Base-by-base conservation (phyloP, 345 rosid species). In the Populus ilicifolia region DNA sequence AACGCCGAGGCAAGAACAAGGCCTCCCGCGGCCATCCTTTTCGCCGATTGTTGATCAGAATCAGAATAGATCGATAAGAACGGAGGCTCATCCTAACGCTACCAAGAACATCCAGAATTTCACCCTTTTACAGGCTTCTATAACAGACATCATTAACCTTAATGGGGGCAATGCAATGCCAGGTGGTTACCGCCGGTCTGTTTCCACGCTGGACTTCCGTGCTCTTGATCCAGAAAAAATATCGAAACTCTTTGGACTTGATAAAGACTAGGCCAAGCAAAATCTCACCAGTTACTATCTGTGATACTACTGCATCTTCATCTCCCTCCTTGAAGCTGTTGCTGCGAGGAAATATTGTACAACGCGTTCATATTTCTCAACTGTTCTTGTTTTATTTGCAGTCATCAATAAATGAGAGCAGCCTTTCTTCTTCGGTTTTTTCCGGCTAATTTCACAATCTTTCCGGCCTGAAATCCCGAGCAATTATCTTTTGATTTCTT, bases 21-120 rank as follows among this genome's bases (percentile, higher is more conserved):
- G 66, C 71, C 70, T 59, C 59, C 79, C 52, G 50, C 76, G 38
- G 10, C 62, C 78, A 38, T 83, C 89, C 12, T 87, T 87, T 27
- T 89, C 89, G 14, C 92, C 92, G 0, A 48, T 85, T 48, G n/a
- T 18, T 50, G 46, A 48, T 12, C 69, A 13, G 5, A 46, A 70
- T 36, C 70, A 13, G 8, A 67, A 82, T 69, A 41, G 71, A 35
- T 33, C 80, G 5, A 76, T 74, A 0, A 77, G 80, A 69, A 85
- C 89, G 0, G 89, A 85, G 68, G 90, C 81, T 62, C 92, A 88
- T 70, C 92, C 91, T 0, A 89, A 85, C 82, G 94, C 92, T 3
- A 46, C 79, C 17, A 88, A 78, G 82, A 90, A 89, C 77, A 83
- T 88, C 67, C 90, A 89, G 79, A 86, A 86, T 72, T 79, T 54